phyloP scores from a whole-genome alignment of 2,329 filamentous ascomycete species.

The Pestalotiopsis sp. region DNA sequence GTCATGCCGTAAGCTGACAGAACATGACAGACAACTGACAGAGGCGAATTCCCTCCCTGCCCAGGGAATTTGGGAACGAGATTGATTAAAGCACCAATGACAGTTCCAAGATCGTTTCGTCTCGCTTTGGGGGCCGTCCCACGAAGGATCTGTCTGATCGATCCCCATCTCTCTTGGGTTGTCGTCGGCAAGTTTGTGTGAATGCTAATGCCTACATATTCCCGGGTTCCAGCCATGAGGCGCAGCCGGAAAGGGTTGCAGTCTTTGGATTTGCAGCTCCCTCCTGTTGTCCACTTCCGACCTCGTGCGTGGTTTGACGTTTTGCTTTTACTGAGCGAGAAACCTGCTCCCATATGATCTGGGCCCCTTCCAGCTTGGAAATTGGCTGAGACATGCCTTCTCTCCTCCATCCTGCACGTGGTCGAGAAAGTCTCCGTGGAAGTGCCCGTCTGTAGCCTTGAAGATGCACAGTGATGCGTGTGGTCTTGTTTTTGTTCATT shows the following conservation, averaged over 20 bases:
- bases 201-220: not conserved
- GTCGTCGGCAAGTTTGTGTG: not conserved
- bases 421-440: not conserved
- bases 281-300: not conserved
- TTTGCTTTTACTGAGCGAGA: not conserved
- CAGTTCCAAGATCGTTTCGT: not conserved
- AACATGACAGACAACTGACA: not conserved
- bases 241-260: not conserved
- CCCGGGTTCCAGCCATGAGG: not conserved
- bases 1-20: conserved; percentile 8
- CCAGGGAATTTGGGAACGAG: not conserved
- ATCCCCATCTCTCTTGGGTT: too few species aligned
- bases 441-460: not conserved
- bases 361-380: not conserved
- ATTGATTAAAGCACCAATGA: not conserved
- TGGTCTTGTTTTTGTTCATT: not conserved
- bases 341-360: not conserved
- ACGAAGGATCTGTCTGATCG: not conserved
- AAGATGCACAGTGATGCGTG: not conserved
- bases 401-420: not conserved
- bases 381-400: not conserved
- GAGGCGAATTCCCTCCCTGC: not conserved
- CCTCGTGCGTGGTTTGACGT: not conserved
- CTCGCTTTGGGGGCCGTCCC: not conserved
- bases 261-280: not conserved